Evolutionary conservation across 1,139 yeast species (phyloP), one percentile per base, ranked within the genome.

Genomic region (Eremothecium gossypii): DNA sequence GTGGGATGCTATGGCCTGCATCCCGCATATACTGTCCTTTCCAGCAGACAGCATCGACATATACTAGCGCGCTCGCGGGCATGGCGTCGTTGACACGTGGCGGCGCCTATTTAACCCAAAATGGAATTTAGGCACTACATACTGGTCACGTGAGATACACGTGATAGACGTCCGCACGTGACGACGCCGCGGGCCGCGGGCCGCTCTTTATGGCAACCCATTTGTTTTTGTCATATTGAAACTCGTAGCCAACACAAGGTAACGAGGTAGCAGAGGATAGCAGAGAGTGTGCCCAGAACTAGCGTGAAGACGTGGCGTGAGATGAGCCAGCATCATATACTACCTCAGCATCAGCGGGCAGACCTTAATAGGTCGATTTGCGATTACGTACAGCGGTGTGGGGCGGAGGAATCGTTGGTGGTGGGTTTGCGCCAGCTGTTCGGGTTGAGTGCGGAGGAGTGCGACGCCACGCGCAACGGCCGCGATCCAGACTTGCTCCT

Each of bases 401-500:
- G 38, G 9, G 44, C 33, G 30, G 29, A 39, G 9, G 38, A 32
- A 27, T 10, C 11, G 17, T 27, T 37, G 13, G 11, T 38, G 12
- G 23, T 7, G 11, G 32, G 29, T 29, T 20, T 41, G 26, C 23
- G 34, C 9, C 14, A 23, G 14, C 9, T 41, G 38, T 38, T 37
- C 13, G 37, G 23, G 12, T 10, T 14, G n/a, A 26, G 30, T 12
- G 35, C 14, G 10, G 38, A 17, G 20, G 36, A 31, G n/a, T 14
- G 37, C 13, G 36, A 29, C 27, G 41, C 38, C 11, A 30, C n/a
- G 30, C 31, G 14, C 11, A 10, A 14, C 12, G 37, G 36, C 11
- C 14, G 30, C 26, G 44, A 41, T 20, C 7, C 34, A 27, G 65
- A 70, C 46, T 68, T 82, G 40, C 67, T 89, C 35, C 93, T 84